phyloP scores from a whole-genome alignment of 805 yeast species.

The Cyberlindnera xylosilytica region DNA sequence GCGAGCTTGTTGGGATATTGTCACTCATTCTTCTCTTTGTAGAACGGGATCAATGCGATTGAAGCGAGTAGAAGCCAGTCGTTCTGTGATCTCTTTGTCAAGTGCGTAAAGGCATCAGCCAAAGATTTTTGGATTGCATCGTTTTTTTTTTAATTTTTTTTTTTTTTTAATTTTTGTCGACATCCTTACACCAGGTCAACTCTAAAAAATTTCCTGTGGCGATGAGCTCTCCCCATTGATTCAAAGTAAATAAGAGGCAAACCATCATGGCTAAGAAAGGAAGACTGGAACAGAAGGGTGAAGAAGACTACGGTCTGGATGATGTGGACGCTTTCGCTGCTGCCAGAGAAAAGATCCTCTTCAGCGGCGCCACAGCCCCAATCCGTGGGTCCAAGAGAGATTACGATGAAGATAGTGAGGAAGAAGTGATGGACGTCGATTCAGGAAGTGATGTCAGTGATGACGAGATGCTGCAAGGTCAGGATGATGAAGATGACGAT shows the following conservation, averaged over 20 bases:
- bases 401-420: slow-evolving; percentile 46
- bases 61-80: too few species aligned
- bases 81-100: too few species aligned
- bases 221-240: slow-evolving; percentile 13
- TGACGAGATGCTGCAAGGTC: slow-evolving; percentile 44
- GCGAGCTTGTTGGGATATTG: slow-evolving; percentile 22
- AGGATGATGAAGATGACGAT: slow-evolving; percentile 18
- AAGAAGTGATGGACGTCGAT: slow-evolving; percentile 46
- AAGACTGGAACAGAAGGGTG: slow-evolving; percentile 10
- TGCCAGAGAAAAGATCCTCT: slow-evolving; percentile 51
- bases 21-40: slow-evolving; percentile 20
- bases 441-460: slow-evolving; percentile 37
- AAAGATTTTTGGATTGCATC: background rate
- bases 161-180: too few species aligned
- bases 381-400: slow-evolving; percentile 30
- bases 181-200: slow-evolving; percentile 2
- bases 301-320: slow-evolving; percentile 46
- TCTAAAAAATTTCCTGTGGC: slow-evolving; percentile 8
- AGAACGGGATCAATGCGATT: background rate
- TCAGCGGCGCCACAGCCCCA: slow-evolving; percentile 52
- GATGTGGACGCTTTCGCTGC: slow-evolving; percentile 70
- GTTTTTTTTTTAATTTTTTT: too few species aligned
- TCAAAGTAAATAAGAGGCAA: too few species aligned
- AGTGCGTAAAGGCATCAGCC: too few species aligned
- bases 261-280: slow-evolving; percentile 20